phyloP scores from a whole-genome alignment of 1,284 basidiomycete genomes.

The Gomphus bonarii region DNA sequence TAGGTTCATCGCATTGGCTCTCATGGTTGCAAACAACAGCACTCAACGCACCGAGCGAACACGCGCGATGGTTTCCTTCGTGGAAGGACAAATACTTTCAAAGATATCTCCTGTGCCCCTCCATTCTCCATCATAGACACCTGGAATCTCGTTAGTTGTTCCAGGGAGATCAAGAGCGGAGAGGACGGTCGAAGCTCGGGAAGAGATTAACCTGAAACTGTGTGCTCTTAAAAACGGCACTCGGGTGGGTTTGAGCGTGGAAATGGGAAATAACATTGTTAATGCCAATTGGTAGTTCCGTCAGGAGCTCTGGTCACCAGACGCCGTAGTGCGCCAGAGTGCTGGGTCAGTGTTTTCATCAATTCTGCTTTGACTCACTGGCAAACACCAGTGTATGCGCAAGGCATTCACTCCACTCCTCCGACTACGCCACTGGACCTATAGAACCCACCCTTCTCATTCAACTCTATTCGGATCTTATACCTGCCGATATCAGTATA shows the following conservation, averaged over 20 bases:
- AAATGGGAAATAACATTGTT: not conserved
- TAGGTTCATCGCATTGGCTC: not conserved
- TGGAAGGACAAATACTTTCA: conserved; percentile 63
- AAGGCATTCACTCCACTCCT: not conserved
- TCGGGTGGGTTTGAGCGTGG: not conserved
- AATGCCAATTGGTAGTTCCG: too few species aligned
- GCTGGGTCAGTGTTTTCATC: not conserved
- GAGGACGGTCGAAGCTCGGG: conserved; percentile 50
- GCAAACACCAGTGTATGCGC: not conserved
- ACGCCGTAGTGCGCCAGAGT: not conserved
- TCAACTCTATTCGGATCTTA: not conserved
- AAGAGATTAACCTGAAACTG: not conserved
- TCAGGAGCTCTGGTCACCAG: too few species aligned
- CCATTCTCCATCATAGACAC: conserved; percentile 75
- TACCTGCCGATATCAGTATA: not conserved
- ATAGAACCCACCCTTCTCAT: not conserved
- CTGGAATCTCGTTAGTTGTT: conserved; percentile 38
- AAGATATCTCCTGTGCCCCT: conserved; percentile 62
- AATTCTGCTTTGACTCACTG: not conserved
- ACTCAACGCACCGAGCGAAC: conserved; percentile 45
- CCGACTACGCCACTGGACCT: not conserved
- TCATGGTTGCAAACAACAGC: not conserved
- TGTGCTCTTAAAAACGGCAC: not conserved
- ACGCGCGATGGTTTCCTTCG: conserved; percentile 62
- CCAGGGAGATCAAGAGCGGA: conserved; percentile 51